A percentile compares a stretch with the other conserved stretches of the same genome.
phyloP scores from a whole-genome alignment of 2,329 filamentous ascomycete species.

The Fusarium torreyae region DNA sequence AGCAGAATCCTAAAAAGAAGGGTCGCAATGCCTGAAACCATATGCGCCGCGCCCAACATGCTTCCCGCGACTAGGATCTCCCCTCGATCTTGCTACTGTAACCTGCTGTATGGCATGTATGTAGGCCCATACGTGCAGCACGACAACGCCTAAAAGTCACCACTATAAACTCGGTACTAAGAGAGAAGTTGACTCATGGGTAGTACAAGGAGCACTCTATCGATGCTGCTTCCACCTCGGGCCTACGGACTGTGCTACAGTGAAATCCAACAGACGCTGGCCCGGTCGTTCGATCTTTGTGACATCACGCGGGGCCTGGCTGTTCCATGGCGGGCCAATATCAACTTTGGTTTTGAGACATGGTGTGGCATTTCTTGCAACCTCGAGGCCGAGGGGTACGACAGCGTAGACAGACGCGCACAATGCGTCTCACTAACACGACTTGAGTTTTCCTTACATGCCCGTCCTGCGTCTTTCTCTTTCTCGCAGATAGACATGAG shows the following conservation, averaged over 20 bases:
- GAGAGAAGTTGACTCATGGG: constrained; percentile 16
- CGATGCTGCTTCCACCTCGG: constrained; percentile 1
- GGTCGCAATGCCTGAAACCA: constrained; percentile 34
- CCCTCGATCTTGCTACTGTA: constrained; percentile 17
- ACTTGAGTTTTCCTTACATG: constrained; percentile 6
- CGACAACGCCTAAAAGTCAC: too few relatives aligned
- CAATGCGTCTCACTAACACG: constrained; percentile 27
- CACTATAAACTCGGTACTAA: not conserved
- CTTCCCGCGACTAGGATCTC: constrained; percentile 25
- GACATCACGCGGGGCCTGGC: constrained; percentile 42
- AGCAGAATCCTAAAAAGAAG: constrained; percentile 12
- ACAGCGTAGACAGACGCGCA: constrained; percentile 4
- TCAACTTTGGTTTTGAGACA: constrained; percentile 38
- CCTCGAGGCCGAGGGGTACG: constrained; percentile 8
- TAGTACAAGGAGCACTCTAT: not conserved
- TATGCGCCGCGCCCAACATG: constrained; percentile 21
- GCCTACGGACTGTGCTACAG: constrained; percentile 1
- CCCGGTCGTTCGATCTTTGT: constrained; percentile 45
- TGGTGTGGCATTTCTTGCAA: constrained; percentile 23
- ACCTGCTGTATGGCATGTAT: not conserved
- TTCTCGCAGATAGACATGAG: constrained; percentile 1
- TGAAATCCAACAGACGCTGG: constrained; percentile 10
- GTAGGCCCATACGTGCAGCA: not conserved
- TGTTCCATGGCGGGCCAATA: constrained; percentile 27
- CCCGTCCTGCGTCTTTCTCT: not conserved